Base-by-base conservation (phyloP, 306 rosid genomes). In the Citrullus mucosospermus region DNA sequence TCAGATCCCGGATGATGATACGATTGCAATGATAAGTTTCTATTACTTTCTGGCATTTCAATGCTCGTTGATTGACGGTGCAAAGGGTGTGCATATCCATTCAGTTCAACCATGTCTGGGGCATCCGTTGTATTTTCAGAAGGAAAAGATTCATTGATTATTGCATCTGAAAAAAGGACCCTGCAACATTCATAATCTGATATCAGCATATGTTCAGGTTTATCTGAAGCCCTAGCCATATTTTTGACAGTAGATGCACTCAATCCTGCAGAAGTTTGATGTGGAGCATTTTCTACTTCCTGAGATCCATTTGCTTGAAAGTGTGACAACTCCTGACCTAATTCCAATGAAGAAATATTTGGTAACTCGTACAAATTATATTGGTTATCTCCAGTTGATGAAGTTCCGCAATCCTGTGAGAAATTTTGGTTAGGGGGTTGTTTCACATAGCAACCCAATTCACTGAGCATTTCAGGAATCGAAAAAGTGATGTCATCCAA, bases 161-260 rank as follows among this genome's bases (percentile, higher is more conserved):
- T 84, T 82, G 86, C 86, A 77, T 87, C 97, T 78, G 92, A 85
- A 85, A 93, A 96, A 54, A 96, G 83, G 41, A 88, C 83, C 85
- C 93, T 88, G 82, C 98, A 87, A 83, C 97, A 93, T 82, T 96
- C 99, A 76, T 91, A 97, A 25, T 93, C 93, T 11, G 98, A 56
- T 81, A 96, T 89, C 83, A 90, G 54, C 89, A 87, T 80, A 78
- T 82, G 80, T 62, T 87, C 92, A 65, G 65, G 57, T 86, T 88
- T 82, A 79, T 81, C 83, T 41, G 87, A 85, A 81, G 81, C 85
- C 80, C 77, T 61, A 13, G 75, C 83, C 78, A 82, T 71, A 83
- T 81, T 63, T 39, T 75, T 87, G 80, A 84, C 65, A 73, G 91
- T 77, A 53, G 81, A 68, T 53, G 90, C 84, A 77, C 72, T 75